Base-by-base conservation (phyloP, 164 flowering plant genomes). In the Protea cynaroides region DNA sequence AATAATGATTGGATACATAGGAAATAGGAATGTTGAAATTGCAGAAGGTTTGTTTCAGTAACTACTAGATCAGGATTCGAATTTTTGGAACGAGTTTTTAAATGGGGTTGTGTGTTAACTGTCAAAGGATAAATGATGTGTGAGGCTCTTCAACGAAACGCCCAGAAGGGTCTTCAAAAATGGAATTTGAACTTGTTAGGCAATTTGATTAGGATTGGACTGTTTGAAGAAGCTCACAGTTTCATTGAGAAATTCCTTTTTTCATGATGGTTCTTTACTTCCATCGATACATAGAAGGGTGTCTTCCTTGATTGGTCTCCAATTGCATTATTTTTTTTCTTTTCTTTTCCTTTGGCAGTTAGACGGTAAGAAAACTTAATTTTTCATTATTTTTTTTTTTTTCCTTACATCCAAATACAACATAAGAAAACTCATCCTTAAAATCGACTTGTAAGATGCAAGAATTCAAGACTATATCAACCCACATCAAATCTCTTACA, bases 161-260 rank as follows among this genome's bases (percentile, higher is more conserved):
- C 86, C 84, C 61, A 71, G 7, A 83, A 78, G 71, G 67, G 70
- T 38, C 65, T 59, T 36, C 78, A 62, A 37, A 49, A 72, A 1
- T 85, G 86, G 86, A 87, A 87, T 69, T 64, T 68, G 1, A 67
- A 82, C 55, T 34, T 81, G 63, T 58, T 77, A 66, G 86, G 80
- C n/a, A n/a, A n/a, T 43, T 69, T 81, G 23, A 66, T 76, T 63
- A 74, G 78, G 61, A 56, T 72, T 64, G 81, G 81, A 53, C 72
- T 79, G 0, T 58, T 76, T 44, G 71, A 70, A 72, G 80, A 80
- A 78, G 85, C 80, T 72, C 88, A 87, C 72, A 80, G 80, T 25
- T 70, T 78, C 57, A 67, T 77, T 44, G 84, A 75, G 73, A 85
- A 87, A 67, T n/a, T n/a, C n/a, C n/a, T n/a, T n/a, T n/a, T n/a